Base-by-base conservation (phyloP, 306 rosid genomes). In the Lathyrus sativus region DNA sequence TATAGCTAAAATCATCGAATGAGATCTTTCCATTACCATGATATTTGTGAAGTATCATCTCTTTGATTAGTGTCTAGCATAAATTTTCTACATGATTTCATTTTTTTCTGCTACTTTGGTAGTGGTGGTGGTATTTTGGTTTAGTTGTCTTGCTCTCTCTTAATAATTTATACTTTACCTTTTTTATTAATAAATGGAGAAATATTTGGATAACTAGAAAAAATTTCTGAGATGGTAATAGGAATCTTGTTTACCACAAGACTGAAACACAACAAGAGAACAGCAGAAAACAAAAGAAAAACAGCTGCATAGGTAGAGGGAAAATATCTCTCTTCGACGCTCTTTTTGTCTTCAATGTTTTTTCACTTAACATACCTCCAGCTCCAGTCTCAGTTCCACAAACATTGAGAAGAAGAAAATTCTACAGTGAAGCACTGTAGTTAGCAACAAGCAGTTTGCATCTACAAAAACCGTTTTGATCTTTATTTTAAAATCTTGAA, bases 1-100 rank as follows among this genome's bases (percentile, higher is more conserved):
- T 72, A 48, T 65, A 51, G 65, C 44, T 19, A 72, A 54, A 62
- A 22, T 72, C 65, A 41, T 62, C 66, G 70, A 62, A 67, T 44
- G 24, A 4, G 35, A 43, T 71, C 67, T 46, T 65, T 37, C 24
- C 22, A 24, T 11, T 70, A 33, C 54, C 28, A 43, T 44, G 55
- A 43, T 46, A 42, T 49, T 53, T 62, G 38, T 28, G 48, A 74
- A 43, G 18, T 75, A 54, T 54, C 50, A 60, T 26, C 37, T 26
- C 37, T 26, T 14, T 24, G 29, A 55, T 18, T 55, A 41, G 55
- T 44, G 46, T 29, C 77, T 43, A 5, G 28, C 39, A 39, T 6
- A 39, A 12, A 24, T 3, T 66, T 57, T 56, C 58, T 9, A 62
- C 62, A 43, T 70, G 75, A 53, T 31, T 43, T 18, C 33, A n/a